These are phyloP conservation scores for Phialophora expanda DNA, from an alignment of 2,329 filamentous ascomycete genomes.

Conservation along the genomic window DNA sequence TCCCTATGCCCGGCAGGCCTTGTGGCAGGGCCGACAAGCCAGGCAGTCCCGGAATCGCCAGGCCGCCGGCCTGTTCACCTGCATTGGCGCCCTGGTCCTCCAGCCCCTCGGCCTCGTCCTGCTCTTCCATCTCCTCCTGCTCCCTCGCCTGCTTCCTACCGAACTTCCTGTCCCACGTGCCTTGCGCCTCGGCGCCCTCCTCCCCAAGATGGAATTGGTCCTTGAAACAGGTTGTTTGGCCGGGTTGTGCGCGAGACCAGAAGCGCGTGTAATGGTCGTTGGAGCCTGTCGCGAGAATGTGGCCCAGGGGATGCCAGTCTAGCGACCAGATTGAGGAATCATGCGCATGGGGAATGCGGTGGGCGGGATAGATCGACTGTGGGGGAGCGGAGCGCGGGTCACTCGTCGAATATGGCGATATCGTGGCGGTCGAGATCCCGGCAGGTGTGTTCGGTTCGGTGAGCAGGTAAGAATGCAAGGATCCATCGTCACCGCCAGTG, in stretches of 20 bases:
- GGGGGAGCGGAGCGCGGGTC: slow-evolving; percentile 80
- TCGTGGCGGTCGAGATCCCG: slow-evolving; percentile 64
- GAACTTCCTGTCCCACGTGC: slow-evolving; percentile 86
- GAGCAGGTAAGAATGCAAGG: slow-evolving; percentile 90
- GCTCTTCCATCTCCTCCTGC: slow-evolving; percentile 89
- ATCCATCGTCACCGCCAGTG: slow-evolving; percentile 87
- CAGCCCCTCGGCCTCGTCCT: slow-evolving; percentile 90
- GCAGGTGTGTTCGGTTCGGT: slow-evolving; percentile 88
- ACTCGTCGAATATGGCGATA: slow-evolving; percentile 82
- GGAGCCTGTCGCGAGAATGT: slow-evolving; percentile 92
- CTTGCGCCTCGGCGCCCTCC: slow-evolving; percentile 87
- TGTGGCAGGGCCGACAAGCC: slow-evolving; percentile 3
- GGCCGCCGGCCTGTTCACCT: slow-evolving; percentile 37
- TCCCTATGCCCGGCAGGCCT: slow-evolving; percentile 4
- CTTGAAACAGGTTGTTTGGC: slow-evolving; percentile 75
- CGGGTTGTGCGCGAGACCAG: slow-evolving; percentile 89
- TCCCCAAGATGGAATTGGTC: slow-evolving; percentile 97
- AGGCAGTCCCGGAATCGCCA: slow-evolving; percentile 36
- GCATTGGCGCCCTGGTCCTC: slow-evolving; percentile 74
- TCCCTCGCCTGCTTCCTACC: slow-evolving; percentile 80
- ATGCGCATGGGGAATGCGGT: slow-evolving; percentile 85
- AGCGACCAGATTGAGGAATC: slow-evolving; percentile 97
- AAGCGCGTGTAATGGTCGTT: slow-evolving; percentile 97
- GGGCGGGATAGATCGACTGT: slow-evolving; percentile 90
- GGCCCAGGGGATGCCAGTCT: slow-evolving; percentile 95